Evolutionary conservation across 495 filamentous ascomycete genomes (phyloP).

Genomic region (Neurospora sp.): DNA sequence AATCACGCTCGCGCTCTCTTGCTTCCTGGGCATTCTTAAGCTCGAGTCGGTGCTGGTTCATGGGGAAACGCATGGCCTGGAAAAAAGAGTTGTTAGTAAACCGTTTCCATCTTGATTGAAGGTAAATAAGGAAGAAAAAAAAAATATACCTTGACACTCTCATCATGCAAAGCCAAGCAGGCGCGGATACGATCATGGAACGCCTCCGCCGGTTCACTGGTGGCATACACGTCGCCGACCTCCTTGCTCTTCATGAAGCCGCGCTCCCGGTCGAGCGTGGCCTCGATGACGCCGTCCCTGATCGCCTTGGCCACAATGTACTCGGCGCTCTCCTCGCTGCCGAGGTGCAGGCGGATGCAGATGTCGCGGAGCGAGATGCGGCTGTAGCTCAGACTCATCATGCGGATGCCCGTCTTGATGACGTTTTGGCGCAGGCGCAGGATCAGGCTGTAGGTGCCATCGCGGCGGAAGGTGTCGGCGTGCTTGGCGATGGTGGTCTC

Average conservation of each 20-base stretch:
- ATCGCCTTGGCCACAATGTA: conserved; percentile 99
- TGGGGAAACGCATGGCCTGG: conserved; percentile 95
- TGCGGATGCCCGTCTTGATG: conserved; percentile 97
- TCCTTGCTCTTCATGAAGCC: conserved; percentile 99
- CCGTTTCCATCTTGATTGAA: not conserved
- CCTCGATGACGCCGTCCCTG: conserved; percentile 95
- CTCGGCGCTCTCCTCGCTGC: conserved; percentile 90
- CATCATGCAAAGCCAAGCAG: conserved; percentile 84
- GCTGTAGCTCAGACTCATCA: conserved; percentile 97
- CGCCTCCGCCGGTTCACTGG: conserved; percentile 86
- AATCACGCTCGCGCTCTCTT: conserved; percentile 85
- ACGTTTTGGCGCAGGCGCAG: conserved; percentile 93
- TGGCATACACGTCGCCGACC: conserved; percentile 88
- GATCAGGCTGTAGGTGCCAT: conserved; percentile 92
- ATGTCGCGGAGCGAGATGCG: conserved; percentile 97
- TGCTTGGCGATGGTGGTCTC: conserved; percentile 70
- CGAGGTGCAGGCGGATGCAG: conserved; percentile 85
- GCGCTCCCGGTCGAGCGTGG: conserved; percentile 82
- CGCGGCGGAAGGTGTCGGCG: conserved; percentile 74
- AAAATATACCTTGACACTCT: conserved; percentile 82
- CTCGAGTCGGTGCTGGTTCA: conserved; percentile 98
- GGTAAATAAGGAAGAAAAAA: not conserved
- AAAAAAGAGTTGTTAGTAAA: conserved; percentile 2
- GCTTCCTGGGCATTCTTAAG: conserved; percentile 97
- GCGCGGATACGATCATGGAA: conserved; percentile 95